Evolutionary conservation across 768 basidiomycete genomes (phyloP).

Genomic region (Auriscalpium orientale): DNA sequence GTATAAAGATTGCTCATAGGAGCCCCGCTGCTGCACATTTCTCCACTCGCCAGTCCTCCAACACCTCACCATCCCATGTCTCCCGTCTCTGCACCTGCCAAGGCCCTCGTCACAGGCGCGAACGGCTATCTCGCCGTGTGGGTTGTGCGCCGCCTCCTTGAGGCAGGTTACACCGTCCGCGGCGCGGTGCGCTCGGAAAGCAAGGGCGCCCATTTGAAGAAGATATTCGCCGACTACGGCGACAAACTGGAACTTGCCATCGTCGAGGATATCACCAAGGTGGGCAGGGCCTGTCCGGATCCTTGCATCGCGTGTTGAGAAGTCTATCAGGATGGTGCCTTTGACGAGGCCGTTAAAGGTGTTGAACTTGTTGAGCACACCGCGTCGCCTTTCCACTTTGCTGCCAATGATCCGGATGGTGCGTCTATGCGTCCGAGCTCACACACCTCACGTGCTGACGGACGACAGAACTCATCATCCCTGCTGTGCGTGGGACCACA

Average conservation of each 20-base stretch:
- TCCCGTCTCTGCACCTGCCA: neutral
- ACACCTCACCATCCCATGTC: conserved; percentile 20
- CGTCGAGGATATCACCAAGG: conserved; percentile 39
- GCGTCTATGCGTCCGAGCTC: neutral
- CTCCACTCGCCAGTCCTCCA: too few species aligned
- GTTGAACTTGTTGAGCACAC: conserved; percentile 32
- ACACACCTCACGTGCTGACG: neutral
- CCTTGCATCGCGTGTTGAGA: neutral
- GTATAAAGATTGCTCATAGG: too few species aligned
- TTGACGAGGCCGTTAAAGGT: conserved; percentile 37
- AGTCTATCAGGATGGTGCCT: conserved; percentile 21
- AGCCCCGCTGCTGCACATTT: too few species aligned
- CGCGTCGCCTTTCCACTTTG: conserved; percentile 26
- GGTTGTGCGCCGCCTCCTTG: conserved; percentile 26
- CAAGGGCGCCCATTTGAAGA: conserved; percentile 37
- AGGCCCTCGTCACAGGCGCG: conserved; percentile 8
- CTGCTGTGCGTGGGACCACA: conserved; percentile 33
- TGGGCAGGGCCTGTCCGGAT: conserved; percentile 8
- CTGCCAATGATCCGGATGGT: conserved; percentile 16
- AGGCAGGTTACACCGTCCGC: conserved; percentile 31
- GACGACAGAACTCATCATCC: conserved; percentile 26
- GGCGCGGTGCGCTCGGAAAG: conserved; percentile 35
- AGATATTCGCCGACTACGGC: conserved; percentile 29
- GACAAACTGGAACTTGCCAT: conserved; percentile 34
- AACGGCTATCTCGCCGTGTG: conserved; percentile 19